Evolutionary conservation across 78 protist genomes (phyloP), one percentile per base, ranked within the genome.

Genomic region (Dictyostelium citrinum): DNA sequence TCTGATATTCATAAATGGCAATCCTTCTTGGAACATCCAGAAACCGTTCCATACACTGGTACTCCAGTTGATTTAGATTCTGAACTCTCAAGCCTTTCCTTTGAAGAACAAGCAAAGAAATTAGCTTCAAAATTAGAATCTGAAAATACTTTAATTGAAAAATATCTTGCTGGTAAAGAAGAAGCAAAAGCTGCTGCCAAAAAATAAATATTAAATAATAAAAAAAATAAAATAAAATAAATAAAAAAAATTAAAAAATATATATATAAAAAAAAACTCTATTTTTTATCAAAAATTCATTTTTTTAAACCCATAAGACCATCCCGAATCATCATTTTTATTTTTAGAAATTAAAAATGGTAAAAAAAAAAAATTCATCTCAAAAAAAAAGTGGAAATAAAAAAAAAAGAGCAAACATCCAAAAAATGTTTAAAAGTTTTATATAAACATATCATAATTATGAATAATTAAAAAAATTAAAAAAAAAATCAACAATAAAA

Each of bases 21-120:
- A 67, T 88, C 93, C n/a, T 79, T 88, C 35, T 60, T 88, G 27
- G 93, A 88, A 45, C 70, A 43, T 9, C 93, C 93, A 61, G 93
- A 88, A 49, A 72, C 29, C 24, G 81, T 88, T 16, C 93, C 93
- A 77, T 88, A 88, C 80, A 88, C 84, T 55, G 49, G 46, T 29
- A 37, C 61, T 14, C 83, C 84, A 43, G 60, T 88, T 31, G 81
- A 88, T 76, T 60, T 88, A 41, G 93, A 88, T 8, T 55, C 93
- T 24, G 93, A 88, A 67, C 31, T 88, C 2, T 72, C 79, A 41
- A 61, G 70, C 5, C 85, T 88, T 55, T 29, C 64, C 6, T 88
- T 88, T 68, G 93, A 88, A 67, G 93, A 88, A 46, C 93, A 88
- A 78, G 93, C 93, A 64, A 88, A 88, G 75, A 76, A 79, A 79